Percentiles rank a stretch among this genome's conserved stretches.
Conservation (phyloP, 75 land plant genomes). For the Chamaecyparis obtusa region DNA sequence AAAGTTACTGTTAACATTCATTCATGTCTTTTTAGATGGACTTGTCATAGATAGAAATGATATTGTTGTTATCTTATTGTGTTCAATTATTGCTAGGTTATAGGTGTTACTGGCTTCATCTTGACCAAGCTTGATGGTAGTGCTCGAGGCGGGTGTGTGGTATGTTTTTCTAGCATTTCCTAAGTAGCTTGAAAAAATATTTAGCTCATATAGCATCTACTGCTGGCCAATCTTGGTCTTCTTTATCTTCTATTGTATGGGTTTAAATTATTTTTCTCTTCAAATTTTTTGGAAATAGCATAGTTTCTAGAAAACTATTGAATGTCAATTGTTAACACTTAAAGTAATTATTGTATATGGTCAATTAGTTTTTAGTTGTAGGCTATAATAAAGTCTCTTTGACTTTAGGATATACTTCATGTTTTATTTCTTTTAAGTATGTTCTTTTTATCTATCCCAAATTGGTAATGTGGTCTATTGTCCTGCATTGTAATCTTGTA, state of each 20-base stretch:
- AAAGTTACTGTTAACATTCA: background rate
- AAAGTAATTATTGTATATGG: too few species aligned
- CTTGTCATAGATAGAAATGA: background rate
- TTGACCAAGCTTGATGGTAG: conserved; percentile 97
- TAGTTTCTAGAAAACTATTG: background rate
- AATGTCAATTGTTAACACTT: background rate
- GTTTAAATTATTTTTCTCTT: background rate
- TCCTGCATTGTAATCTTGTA: too few species aligned
- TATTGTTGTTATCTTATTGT: background rate
- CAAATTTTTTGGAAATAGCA: background rate
- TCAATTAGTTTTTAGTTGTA: too few species aligned
- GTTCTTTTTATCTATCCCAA: too few species aligned
- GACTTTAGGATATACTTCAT: too few species aligned
- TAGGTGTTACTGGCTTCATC: conserved; percentile 93
- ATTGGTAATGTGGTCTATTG: too few species aligned
- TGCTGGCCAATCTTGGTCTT: background rate
- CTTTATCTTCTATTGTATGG: background rate
- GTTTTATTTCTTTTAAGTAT: too few species aligned
- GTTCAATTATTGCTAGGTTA: conserved; percentile 51
- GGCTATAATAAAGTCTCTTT: too few species aligned
- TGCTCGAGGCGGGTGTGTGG: conserved; percentile 99
- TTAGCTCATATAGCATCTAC: background rate
- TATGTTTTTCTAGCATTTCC: conserved; percentile 24
- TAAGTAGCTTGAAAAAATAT: background rate
- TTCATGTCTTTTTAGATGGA: background rate